These are phyloP conservation scores for Epichloe bromicola DNA, from an alignment of 2,329 filamentous ascomycete genomes.

Conservation along the genomic window DNA sequence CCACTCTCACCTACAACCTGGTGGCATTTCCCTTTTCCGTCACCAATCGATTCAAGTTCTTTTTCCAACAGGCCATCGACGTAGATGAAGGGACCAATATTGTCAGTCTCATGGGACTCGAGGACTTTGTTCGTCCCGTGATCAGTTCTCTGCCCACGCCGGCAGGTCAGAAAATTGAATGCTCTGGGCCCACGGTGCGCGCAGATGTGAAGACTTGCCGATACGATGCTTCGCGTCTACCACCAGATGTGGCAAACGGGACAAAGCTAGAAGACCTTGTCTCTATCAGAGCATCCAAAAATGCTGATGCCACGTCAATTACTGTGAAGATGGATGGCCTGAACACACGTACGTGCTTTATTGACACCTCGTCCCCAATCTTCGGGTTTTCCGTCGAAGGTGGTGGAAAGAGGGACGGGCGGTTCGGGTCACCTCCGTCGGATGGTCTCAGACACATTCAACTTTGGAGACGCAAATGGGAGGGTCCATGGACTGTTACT, in stretches of 20 bases:
- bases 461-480: conserved; percentile 75
- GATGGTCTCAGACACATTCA: conserved; percentile 55
- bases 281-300: conserved; percentile 33
- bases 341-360: conserved; percentile 67
- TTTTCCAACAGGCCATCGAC: conserved; percentile 71
- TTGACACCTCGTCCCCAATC: conserved; percentile 59
- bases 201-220: conserved; percentile 48
- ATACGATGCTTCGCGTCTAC: conserved; percentile 49
- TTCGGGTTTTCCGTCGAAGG: conserved; percentile 50
- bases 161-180: conserved; percentile 45
- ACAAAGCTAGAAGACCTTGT: conserved; percentile 44
- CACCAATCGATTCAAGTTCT: conserved; percentile 70
- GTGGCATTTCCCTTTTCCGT: conserved; percentile 72
- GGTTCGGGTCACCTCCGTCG: conserved; percentile 51
- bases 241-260: conserved; percentile 46
- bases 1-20: conserved; percentile 75
- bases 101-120: conserved; percentile 56
- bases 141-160: conserved; percentile 59
- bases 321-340: conserved; percentile 53
- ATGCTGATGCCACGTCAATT: conserved; percentile 32
- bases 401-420: conserved; percentile 43
- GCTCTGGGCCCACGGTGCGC: conserved; percentile 25
- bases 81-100: conserved; percentile 58
- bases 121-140: conserved; percentile 53
- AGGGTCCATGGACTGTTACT: conserved; percentile 57